A percentile compares a stretch with the other conserved stretches of the same genome.
phyloP scores from a whole-genome alignment of 805 yeast genomes.

The Lipomyces kockii region DNA sequence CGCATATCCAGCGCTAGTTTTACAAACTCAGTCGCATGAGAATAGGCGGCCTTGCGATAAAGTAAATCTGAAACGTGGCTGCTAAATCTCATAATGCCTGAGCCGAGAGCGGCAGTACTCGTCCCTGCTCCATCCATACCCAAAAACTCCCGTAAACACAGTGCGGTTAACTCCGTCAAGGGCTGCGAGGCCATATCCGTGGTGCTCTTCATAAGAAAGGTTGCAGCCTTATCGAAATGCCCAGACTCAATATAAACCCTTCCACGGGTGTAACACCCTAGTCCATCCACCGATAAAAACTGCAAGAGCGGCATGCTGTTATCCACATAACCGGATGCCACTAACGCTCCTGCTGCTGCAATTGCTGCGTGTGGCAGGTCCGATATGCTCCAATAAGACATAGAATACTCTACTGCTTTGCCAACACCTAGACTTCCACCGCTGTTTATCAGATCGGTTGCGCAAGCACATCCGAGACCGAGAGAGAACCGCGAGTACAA shows the following conservation, averaged over 20 bases:
- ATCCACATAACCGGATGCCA: not conserved
- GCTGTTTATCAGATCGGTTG: constrained; percentile 12
- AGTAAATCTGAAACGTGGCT: constrained; percentile 49
- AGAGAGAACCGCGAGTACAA: constrained; percentile 19
- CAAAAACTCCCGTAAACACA: constrained; percentile 11
- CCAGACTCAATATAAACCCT: constrained; percentile 15
- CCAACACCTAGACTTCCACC: constrained; percentile 20
- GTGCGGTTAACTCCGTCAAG: constrained; percentile 2
- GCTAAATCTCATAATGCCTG: constrained; percentile 47
- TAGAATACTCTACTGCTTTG: constrained; percentile 20
- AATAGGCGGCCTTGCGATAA: constrained; percentile 43
- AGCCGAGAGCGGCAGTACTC: constrained; percentile 40
- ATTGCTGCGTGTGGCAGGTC: constrained; percentile 10
- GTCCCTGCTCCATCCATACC: not conserved
- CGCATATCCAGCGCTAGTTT: constrained; percentile 38
- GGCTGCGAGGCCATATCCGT: constrained; percentile 7
- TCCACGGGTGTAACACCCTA: constrained; percentile 24
- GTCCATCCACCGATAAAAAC: constrained; percentile 18
- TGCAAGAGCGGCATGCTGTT: constrained; percentile 8
- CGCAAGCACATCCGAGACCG: constrained; percentile 16
- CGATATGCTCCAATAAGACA: constrained; percentile 17
- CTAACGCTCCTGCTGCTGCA: constrained; percentile 20
- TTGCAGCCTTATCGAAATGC: constrained; percentile 13
- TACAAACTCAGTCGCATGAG: constrained; percentile 48
- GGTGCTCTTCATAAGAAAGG: constrained; percentile 10